Evolutionary conservation across 306 rosid species (phyloP), one percentile per base, ranked within the genome.

Genomic region (Vigna mungo): DNA sequence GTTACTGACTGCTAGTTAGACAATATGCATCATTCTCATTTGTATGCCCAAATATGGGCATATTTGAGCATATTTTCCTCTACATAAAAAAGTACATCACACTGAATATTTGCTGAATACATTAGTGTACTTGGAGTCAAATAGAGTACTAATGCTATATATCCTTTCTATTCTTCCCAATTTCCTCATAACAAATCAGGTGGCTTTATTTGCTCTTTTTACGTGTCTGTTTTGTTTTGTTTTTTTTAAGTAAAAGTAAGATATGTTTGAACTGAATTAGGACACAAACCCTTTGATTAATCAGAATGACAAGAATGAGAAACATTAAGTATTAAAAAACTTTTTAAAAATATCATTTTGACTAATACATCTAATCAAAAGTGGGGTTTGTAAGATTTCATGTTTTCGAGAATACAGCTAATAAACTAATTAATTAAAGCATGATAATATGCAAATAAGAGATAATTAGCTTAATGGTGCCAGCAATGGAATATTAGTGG

Each of bases 401-500:
- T 20, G 3, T 23, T 52, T 52, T 54, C 0, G 12, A 64, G 53
- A 36, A 52, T 37, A 68, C 60, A 56, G 17, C 25, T 44, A 77
- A 54, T 12, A 54, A 54, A 27, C 0, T 20, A 51, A 32, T 25
- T 13, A 13, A 5, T 27, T 8, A 39, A 64, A 76, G 3, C 49
- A 36, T 20, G 15, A 15, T 43, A 37, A 54, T 39, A 39, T 16
- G 56, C 55, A 66, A 39, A 39, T 67, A 58, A 68, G 34, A 67
- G 11, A 13, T 1, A 46, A 77, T 43, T 66, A 66, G 36, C 23
- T 12, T 66, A 66, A 58, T 23, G 46, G 13, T 56, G 76, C 71
- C 71, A 54, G 77, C 76, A 78, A 69, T 69, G 77, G 76, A 61
- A 61, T 78, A 58, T 13, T 4, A 68, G 0, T 78, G 76, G 76